Percentiles rank a stretch among this genome's conserved stretches.
Conservation (phyloP, 805 yeast species). For the Schizosaccharomyces pombe region ASM294v3 CU329670.1:1346501-1347000, state of each 20-base stretch:
- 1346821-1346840: conserved; percentile 92
- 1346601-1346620: conserved; percentile 97
- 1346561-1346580: conserved; percentile 93
- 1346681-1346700: conserved; percentile 97
- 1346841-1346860: conserved; percentile 83
- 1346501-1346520: conserved; percentile 92
- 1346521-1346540: conserved; percentile 90
- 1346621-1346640: conserved; percentile 97
- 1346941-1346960: conserved; percentile 78
- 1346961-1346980: conserved; percentile 70
- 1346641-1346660: conserved; percentile 98
- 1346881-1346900: conserved; percentile 87
- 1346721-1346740: conserved; percentile 97
- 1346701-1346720: conserved; percentile 94
- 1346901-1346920: conserved; percentile 77
- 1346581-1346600: conserved; percentile 98
- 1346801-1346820: conserved; percentile 77
- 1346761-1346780: conserved; percentile 99
- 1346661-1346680: conserved; percentile 99
- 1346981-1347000: conserved; percentile 79
- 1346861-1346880: conserved; percentile 88
- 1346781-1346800: conserved; percentile 95
- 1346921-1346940: conserved; percentile 77
- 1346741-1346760: conserved; percentile 90
- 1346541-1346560: conserved; percentile 92